phyloP scores from a whole-genome alignment of 108 stramenopile genomes.

The Cyclotella atomus region DNA sequence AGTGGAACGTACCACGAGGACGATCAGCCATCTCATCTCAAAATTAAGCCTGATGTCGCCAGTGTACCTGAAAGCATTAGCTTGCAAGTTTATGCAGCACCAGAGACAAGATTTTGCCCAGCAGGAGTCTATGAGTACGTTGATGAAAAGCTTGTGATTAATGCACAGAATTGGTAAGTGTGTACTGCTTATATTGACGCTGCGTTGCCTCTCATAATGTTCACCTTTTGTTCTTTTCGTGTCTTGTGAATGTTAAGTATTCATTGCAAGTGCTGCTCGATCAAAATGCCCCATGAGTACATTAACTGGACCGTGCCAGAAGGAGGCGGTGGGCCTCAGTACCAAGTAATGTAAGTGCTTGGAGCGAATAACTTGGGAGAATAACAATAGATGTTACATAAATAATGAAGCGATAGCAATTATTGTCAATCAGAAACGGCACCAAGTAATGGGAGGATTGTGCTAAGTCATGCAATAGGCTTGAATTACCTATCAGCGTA shows the following conservation, averaged over 20 bases:
- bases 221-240: background rate
- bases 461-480: background rate
- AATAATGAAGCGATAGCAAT: too few relatives aligned
- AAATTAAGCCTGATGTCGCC: constrained; percentile 80
- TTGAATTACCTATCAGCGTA: background rate
- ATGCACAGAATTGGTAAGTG: constrained; percentile 92
- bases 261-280: constrained; percentile 99
- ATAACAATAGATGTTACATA: too few relatives aligned
- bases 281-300: constrained; percentile 98
- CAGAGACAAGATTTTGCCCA: constrained; percentile 98
- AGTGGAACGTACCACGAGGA: constrained; percentile 97
- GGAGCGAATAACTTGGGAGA: too few relatives aligned
- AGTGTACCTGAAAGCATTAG: constrained; percentile 76
- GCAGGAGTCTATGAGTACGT: constrained; percentile 70
- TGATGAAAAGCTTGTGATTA: constrained; percentile 92
- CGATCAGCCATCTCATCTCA: constrained; percentile 97
- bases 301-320: constrained; percentile 99
- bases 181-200: too few relatives aligned
- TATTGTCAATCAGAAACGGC: too few relatives aligned
- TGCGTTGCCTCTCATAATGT: too few relatives aligned
- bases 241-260: constrained; percentile 51
- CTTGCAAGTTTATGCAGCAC: constrained; percentile 89
- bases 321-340: constrained; percentile 98
- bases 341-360: constrained; percentile 70
- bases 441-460: background rate